These are phyloP conservation scores for Phialophora chinensis DNA, from an alignment of 2,329 filamentous ascomycete genomes.

Conservation along the genomic window DNA sequence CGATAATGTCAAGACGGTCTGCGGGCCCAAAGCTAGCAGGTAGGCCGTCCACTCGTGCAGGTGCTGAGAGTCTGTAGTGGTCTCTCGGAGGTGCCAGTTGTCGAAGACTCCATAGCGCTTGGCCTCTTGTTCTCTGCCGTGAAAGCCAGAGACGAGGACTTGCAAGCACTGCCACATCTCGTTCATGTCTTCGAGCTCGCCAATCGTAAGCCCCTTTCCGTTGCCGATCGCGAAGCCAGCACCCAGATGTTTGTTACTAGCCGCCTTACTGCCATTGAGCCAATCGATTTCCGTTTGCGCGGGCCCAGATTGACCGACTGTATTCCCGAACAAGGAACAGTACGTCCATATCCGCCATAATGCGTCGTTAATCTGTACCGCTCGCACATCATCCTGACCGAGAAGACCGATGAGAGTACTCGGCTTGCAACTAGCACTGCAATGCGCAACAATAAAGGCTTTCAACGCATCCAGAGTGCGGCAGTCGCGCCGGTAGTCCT, in stretches of 20 bases:
- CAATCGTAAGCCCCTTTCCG: slow-evolving; percentile 57
- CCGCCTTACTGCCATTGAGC: slow-evolving; percentile 63
- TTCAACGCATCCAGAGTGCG: slow-evolving; percentile 62
- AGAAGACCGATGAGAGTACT: slow-evolving; percentile 62
- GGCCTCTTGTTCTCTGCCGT: slow-evolving; percentile 61
- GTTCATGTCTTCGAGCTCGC: slow-evolving; percentile 67
- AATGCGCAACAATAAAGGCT: slow-evolving; percentile 61
- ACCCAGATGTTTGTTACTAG: slow-evolving; percentile 56
- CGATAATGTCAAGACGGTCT: slow-evolving; percentile 60
- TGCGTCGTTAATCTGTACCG: slow-evolving; percentile 63
- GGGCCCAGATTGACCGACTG: slow-evolving; percentile 62
- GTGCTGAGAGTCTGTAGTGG: slow-evolving; percentile 56
- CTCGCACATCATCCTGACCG: slow-evolving; percentile 52
- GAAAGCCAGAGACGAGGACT: slow-evolving; percentile 61
- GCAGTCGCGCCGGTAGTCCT: slow-evolving; percentile 49
- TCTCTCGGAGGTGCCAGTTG: slow-evolving; percentile 31
- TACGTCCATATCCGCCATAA: slow-evolving; percentile 72
- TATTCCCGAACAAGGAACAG: slow-evolving; percentile 65
- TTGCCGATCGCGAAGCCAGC: slow-evolving; percentile 66
- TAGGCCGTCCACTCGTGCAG: slow-evolving; percentile 68
- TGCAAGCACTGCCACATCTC: slow-evolving; percentile 69
- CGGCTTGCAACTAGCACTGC: slow-evolving; percentile 61
- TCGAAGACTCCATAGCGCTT: slow-evolving; percentile 63
- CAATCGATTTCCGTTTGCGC: slow-evolving; percentile 67
- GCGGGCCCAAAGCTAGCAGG: slow-evolving; percentile 64